Evolutionary conservation across 768 basidiomycete species (phyloP).

Genomic region (Saitozyma sp.): DNA sequence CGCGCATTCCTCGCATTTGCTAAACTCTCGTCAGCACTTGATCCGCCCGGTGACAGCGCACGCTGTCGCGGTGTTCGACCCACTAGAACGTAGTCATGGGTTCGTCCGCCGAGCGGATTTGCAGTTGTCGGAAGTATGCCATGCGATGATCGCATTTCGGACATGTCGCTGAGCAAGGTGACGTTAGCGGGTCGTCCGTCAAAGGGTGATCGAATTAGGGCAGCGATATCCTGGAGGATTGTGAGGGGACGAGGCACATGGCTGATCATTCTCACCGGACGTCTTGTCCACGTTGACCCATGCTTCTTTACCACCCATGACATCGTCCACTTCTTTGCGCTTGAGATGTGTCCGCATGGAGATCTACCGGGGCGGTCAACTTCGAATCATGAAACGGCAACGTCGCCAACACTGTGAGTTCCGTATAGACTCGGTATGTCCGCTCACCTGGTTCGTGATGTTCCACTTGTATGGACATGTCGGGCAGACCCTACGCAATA

Average conservation of each 20-base stretch:
- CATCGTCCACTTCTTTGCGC: constrained; percentile 92
- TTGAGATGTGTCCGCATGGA: constrained; percentile 81
- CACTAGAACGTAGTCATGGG: constrained; percentile 55
- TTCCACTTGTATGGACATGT: constrained; percentile 97
- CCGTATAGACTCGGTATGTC: neutral
- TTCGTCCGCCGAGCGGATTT: constrained; percentile 69
- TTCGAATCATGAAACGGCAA: neutral
- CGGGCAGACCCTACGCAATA: constrained; percentile 58
- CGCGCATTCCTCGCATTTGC: constrained; percentile 49
- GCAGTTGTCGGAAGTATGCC: constrained; percentile 93
- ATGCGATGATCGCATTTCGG: constrained; percentile 78
- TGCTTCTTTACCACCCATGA: constrained; percentile 87
- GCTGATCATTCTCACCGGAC: constrained; percentile 58
- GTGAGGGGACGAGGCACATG: neutral
- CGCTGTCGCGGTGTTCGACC: constrained; percentile 14
- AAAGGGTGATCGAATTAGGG: neutral
- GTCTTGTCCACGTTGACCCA: constrained; percentile 94
- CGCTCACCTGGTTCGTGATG: constrained; percentile 72
- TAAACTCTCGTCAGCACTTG: constrained; percentile 12
- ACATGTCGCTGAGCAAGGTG: constrained; percentile 56
- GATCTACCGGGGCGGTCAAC: constrained; percentile 58
- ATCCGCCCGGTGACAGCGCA: neutral
- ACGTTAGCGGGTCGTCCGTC: neutral
- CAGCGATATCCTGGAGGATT: neutral
- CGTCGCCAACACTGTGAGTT: neutral